Evolutionary conservation across 2,329 filamentous ascomycete species (phyloP).

Genomic region (Fusarium algeriense): DNA sequence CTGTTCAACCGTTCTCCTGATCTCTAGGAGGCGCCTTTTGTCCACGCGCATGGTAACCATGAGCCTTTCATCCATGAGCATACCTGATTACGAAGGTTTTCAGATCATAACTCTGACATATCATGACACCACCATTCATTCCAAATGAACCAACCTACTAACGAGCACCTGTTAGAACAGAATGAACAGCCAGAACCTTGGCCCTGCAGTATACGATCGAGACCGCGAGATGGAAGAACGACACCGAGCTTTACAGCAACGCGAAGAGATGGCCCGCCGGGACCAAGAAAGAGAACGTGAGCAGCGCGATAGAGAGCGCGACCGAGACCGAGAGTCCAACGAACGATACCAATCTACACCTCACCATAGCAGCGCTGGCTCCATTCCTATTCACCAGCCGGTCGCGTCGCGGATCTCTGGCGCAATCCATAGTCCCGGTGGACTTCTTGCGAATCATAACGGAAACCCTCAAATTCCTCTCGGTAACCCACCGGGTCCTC

Average conservation of each 20-base stretch:
- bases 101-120: not conserved
- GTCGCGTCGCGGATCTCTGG: constrained; percentile 84
- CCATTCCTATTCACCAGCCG: constrained; percentile 93
- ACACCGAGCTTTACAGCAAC: constrained; percentile 60
- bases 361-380: constrained; percentile 88
- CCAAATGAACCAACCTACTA: constrained; percentile 20
- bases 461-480: constrained; percentile 67
- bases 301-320: constrained; percentile 66
- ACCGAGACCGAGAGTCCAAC: constrained; percentile 73
- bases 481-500: constrained; percentile 62
- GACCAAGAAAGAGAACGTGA: constrained; percentile 63
- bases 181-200: constrained; percentile 63
- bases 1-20: constrained; percentile 42
- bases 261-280: constrained; percentile 61
- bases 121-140: constrained; percentile 3
- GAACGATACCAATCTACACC: constrained; percentile 75
- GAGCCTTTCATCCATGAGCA: not conserved
- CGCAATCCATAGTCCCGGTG: constrained; percentile 92
- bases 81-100: not conserved
- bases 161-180: constrained; percentile 41
- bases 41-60: constrained; percentile 9
- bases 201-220: constrained; percentile 60
- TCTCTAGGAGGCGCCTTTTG: constrained; percentile 33
- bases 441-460: constrained; percentile 81
- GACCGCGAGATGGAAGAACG: constrained; percentile 64